phyloP scores from a whole-genome alignment of 495 filamentous ascomycete genomes.

The Daldinia childiae region DNA sequence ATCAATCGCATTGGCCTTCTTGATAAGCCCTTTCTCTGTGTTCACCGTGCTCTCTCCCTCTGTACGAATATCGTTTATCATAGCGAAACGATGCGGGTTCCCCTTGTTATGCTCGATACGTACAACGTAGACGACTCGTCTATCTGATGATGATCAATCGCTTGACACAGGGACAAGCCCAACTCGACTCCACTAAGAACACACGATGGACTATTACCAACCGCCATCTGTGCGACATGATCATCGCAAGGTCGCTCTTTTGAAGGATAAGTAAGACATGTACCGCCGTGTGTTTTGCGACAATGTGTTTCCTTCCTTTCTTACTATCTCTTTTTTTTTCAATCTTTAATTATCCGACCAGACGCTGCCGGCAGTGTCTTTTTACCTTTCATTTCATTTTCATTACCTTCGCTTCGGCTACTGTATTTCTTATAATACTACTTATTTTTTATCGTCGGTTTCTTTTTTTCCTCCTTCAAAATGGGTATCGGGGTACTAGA shows the following conservation, averaged over 20 bases:
- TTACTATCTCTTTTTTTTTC: slow-evolving; percentile 11
- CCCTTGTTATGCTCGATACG: slow-evolving; percentile 4
- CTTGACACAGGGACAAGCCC: slow-evolving; percentile 23
- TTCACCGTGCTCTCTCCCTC: neutral
- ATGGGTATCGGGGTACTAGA: slow-evolving; percentile 42
- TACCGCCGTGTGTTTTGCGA: slow-evolving; percentile 4
- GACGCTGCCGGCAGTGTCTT: slow-evolving; percentile 39
- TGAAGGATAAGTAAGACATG: slow-evolving; percentile 27
- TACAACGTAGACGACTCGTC: slow-evolving; percentile 10
- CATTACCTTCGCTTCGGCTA: slow-evolving; percentile 8
- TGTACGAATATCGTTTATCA: neutral
- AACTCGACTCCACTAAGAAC: slow-evolving; percentile 8
- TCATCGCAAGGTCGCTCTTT: slow-evolving; percentile 14
- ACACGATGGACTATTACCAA: slow-evolving; percentile 24
- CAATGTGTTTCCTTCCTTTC: slow-evolving; percentile 2
- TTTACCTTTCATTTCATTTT: neutral
- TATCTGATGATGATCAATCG: slow-evolving; percentile 28
- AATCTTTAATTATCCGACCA: slow-evolving; percentile 10
- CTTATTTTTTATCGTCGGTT: neutral
- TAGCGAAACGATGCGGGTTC: neutral
- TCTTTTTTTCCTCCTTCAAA: slow-evolving; percentile 3
- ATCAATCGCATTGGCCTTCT: slow-evolving; percentile 23
- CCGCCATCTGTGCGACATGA: slow-evolving; percentile 20
- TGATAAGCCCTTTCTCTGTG: slow-evolving; percentile 4
- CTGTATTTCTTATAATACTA: slow-evolving; percentile 24